Evolutionary conservation across 1,284 basidiomycete genomes (phyloP).

Genomic region (Sanghuangporus weigelae): DNA sequence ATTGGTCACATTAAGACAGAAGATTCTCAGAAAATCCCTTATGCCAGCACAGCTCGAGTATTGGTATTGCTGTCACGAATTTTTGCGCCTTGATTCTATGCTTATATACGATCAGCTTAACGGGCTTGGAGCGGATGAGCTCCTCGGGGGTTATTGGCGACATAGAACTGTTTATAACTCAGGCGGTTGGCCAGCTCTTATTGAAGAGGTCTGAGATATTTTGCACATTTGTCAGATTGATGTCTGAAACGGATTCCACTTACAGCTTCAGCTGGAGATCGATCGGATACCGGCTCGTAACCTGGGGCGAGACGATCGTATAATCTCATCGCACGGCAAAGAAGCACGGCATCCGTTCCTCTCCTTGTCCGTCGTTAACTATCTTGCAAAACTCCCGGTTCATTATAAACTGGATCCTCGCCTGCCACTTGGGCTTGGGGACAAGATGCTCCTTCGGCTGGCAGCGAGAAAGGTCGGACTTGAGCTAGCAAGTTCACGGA

Average conservation of each 20-base stretch:
- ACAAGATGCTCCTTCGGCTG: slow-evolving; percentile 81
- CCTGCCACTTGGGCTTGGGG: slow-evolving; percentile 66
- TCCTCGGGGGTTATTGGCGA: slow-evolving; percentile 90
- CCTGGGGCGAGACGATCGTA: slow-evolving; percentile 89
- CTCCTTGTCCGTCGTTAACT: slow-evolving; percentile 71
- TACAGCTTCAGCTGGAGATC: slow-evolving; percentile 89
- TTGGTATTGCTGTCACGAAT: slow-evolving; percentile 31
- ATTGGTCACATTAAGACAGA: slow-evolving; percentile 47
- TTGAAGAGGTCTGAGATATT: slow-evolving; percentile 64
- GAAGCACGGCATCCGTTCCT: slow-evolving; percentile 91
- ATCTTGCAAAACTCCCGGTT: slow-evolving; percentile 71
- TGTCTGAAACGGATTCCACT: slow-evolving; percentile 1
- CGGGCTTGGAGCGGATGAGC: slow-evolving; percentile 93
- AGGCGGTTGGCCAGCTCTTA: slow-evolving; percentile 67
- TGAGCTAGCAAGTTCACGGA: slow-evolving; percentile 59
- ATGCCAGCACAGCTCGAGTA: slow-evolving; percentile 75
- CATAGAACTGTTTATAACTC: slow-evolving; percentile 74
- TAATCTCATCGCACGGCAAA: slow-evolving; percentile 84
- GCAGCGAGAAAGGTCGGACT: slow-evolving; percentile 68
- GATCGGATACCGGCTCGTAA: slow-evolving; percentile 87
- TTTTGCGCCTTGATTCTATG: background rate
- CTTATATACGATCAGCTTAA: slow-evolving; percentile 43
- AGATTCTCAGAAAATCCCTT: slow-evolving; percentile 39
- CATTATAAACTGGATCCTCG: slow-evolving; percentile 77
- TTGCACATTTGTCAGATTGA: background rate